phyloP scores from a whole-genome alignment of 176 grass and related monocot genomes.

The Ensete glaucum region DNA sequence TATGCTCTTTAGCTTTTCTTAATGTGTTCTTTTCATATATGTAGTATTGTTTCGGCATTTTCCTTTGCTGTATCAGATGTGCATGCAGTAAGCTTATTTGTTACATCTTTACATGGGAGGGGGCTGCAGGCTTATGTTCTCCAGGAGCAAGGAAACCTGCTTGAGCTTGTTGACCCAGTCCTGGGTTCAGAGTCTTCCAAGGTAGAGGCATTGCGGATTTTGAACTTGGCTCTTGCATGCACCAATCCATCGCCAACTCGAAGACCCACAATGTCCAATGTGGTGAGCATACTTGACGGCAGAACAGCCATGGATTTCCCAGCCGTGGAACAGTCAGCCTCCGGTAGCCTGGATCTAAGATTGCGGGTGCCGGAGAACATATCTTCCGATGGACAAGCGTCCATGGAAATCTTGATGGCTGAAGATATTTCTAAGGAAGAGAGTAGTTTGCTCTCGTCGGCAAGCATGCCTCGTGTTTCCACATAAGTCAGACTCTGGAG shows the following conservation, averaged over 20 bases:
- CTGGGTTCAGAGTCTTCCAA: constrained; percentile 52
- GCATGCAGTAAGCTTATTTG: neutral
- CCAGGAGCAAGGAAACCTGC: constrained; percentile 49
- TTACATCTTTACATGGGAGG: neutral
- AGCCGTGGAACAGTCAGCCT: neutral
- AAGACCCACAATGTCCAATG: constrained; percentile 60
- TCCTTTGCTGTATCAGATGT: neutral
- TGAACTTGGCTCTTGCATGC: constrained; percentile 53
- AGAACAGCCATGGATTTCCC: neutral
- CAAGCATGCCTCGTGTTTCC: too few relatives aligned
- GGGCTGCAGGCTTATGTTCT: constrained; percentile 46
- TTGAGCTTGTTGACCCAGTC: constrained; percentile 54
- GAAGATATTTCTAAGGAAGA: neutral
- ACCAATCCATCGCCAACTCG: constrained; percentile 44
- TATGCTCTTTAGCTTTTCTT: too few relatives aligned
- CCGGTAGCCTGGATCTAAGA: neutral
- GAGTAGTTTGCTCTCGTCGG: neutral
- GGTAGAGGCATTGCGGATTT: constrained; percentile 45
- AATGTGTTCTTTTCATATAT: neutral
- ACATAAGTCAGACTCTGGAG: too few relatives aligned
- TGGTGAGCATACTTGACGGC: constrained; percentile 51
- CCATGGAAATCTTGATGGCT: neutral
- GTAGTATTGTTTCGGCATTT: neutral
- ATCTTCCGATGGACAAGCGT: neutral
- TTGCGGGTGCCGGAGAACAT: neutral